Evolutionary conservation across 805 yeast species (phyloP).

Genomic region (Lipomyces mesembrius): DNA sequence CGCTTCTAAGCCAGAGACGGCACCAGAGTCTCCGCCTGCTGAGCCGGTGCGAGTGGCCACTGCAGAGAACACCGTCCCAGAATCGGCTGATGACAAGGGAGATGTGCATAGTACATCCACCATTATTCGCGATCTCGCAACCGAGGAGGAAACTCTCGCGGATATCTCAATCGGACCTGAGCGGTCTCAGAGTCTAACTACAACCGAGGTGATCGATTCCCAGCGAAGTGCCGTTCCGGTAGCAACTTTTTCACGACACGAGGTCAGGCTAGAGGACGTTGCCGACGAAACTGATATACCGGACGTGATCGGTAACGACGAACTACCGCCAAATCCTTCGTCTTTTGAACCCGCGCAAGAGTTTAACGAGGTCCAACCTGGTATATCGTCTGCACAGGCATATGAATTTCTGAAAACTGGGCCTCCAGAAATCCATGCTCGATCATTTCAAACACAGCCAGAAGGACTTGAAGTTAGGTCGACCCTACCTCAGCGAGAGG

Average conservation of each 20-base stretch:
- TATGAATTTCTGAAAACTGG: too few species aligned
- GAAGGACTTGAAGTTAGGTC: background rate
- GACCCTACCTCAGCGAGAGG: background rate
- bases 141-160: background rate
- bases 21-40: background rate
- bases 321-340: conserved; percentile 7
- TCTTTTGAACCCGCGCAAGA: background rate
- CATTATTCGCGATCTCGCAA: background rate
- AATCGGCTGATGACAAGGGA: background rate
- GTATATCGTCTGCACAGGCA: too few species aligned
- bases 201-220: conserved; percentile 1
- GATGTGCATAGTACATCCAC: background rate
- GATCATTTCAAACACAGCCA: background rate
- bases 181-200: background rate
- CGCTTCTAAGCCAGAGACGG: background rate
- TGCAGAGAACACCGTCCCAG: background rate
- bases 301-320: conserved; percentile 24
- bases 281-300: conserved; percentile 17
- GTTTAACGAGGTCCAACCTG: background rate
- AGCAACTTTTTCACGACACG: background rate
- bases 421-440: background rate
- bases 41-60: conserved; percentile 1
- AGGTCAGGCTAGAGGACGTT: conserved; percentile 23
- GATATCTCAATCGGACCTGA: background rate
- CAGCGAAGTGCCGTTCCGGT: background rate